phyloP scores from a whole-genome alignment of 2,329 filamentous ascomycete species.

The Talaromyces sp. region DNA sequence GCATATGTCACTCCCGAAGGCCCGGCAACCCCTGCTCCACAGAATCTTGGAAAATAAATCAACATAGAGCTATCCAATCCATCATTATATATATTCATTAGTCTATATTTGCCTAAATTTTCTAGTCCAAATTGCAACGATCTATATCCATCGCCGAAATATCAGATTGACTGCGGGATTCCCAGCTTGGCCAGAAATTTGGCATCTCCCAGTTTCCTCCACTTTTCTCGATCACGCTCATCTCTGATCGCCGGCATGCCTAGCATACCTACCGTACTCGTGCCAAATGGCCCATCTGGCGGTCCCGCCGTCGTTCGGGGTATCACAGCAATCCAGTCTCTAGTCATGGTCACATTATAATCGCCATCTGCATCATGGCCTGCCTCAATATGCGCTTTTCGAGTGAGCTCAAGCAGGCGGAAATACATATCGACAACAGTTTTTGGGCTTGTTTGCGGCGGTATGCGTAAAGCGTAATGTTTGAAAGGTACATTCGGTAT shows the following conservation, averaged over 20 bases:
- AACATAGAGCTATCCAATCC: neutral
- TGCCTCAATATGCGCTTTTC: constrained; percentile 21
- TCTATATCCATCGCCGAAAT: neutral
- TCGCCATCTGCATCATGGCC: constrained; percentile 23
- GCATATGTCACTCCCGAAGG: constrained; percentile 71
- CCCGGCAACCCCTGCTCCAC: constrained; percentile 53
- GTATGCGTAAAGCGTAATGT: constrained; percentile 31
- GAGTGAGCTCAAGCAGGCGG: constrained; percentile 25
- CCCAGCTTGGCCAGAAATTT: constrained; percentile 26
- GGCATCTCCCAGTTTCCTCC: constrained; percentile 23
- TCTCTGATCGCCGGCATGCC: constrained; percentile 27
- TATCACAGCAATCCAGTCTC: constrained; percentile 30
- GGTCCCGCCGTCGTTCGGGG: constrained; percentile 23
- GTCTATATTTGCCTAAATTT: neutral
- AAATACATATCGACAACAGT: constrained; percentile 23
- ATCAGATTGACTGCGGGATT: constrained; percentile 20
- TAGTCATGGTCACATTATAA: constrained; percentile 31
- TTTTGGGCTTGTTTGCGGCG: constrained; percentile 16
- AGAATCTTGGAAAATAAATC: constrained; percentile 43
- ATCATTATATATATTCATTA: neutral
- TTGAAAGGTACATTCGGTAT: constrained; percentile 28
- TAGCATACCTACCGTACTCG: constrained; percentile 29
- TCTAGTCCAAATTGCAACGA: neutral
- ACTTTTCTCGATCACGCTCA: constrained; percentile 25
- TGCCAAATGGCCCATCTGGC: constrained; percentile 21